Base-by-base conservation (phyloP, 495 filamentous ascomycete species). In the Pseudomonodictys pantanalensis region DNA sequence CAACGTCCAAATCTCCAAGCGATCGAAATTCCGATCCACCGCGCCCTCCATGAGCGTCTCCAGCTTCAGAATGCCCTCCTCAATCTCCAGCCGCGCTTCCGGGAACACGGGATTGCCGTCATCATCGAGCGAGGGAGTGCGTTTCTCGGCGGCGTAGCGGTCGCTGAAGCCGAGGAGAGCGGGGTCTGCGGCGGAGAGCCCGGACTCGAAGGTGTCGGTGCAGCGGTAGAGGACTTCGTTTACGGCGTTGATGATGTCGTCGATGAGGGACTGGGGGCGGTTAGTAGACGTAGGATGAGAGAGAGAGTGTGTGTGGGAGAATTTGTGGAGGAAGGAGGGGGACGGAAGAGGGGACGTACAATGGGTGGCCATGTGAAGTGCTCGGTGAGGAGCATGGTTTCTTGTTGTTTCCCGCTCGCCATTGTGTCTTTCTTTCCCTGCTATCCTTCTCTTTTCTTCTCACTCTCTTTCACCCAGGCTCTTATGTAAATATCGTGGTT, bases 171-270 rank as follows among this genome's bases (percentile, higher is more conserved):
- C 93, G 49, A 98, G 83, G 10, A 79, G 74, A 18, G 83, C 75
- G 0, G 92, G 89, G 0, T 86, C 80, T 7, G 86, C 84, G 43
- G 78, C 78, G 33, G 91, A 75, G 20, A 97, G 82, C 6, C 88
- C 89, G 48, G 80, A 79, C 72, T 98, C 93, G 60, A 97, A 80
- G 58, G 84, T 86, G 58, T 88, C 86, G 61, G 96, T 84, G 51
- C 90, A 90, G 67, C 84, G 84, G 73, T 92, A 92, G 66, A 90
- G 84, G 66, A 97, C 78, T 54, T 88, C 87, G 77, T 97, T 97
- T 67, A 96, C 83, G 58, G 86, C 85, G 78, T 98, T 97, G 76
- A 97, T 96, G 60, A 98, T 89, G 70, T 97, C 93, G 79, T 98
- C 93, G 70, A 98, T 86, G 22, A 98, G 82, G 59, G 87, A 87